phyloP scores from a whole-genome alignment of 805 yeast genomes.

The Naumovozyma dairenensis region DNA sequence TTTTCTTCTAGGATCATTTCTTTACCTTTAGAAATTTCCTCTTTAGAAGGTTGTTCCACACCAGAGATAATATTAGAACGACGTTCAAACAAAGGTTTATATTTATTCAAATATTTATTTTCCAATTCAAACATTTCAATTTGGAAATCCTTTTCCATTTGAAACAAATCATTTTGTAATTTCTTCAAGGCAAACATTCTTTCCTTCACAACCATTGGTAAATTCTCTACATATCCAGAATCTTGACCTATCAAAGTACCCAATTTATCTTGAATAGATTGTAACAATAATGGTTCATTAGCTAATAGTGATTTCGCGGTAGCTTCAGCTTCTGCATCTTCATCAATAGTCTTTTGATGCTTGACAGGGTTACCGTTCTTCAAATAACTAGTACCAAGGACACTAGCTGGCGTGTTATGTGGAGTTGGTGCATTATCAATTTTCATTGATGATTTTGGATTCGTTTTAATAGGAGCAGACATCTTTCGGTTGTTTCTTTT shows the following conservation, averaged over 20 bases:
- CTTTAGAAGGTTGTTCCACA: conserved; percentile 61
- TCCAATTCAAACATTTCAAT: conserved; percentile 80
- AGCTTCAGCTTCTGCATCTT: conserved; percentile 45
- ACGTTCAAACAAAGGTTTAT: conserved; percentile 64
- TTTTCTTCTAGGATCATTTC: conserved; percentile 42
- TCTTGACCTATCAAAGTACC: conserved; percentile 77
- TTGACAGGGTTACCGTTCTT: conserved; percentile 46
- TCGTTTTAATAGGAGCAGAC: conserved; percentile 82
- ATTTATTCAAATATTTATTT: conserved; percentile 61
- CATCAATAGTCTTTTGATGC: conserved; percentile 50
- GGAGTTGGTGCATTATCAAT: conserved; percentile 95
- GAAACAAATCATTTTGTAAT: conserved; percentile 68
- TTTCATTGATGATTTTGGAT: conserved; percentile 42
- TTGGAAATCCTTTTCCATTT: conserved; percentile 85
- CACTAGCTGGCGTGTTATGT: conserved; percentile 93
- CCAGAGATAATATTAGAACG: conserved; percentile 71
- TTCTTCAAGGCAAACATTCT: conserved; percentile 77
- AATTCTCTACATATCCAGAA: conserved; percentile 72
- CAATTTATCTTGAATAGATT: conserved; percentile 83
- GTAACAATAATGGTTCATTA: conserved; percentile 71
- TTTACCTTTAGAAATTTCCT: conserved; percentile 73
- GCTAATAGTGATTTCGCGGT: conserved; percentile 23
- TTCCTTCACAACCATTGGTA: conserved; percentile 63
- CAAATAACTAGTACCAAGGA: conserved; percentile 56
- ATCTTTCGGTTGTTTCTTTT: conserved; percentile 28